These are phyloP conservation scores for Tuber indicum DNA, from an alignment of 495 filamentous ascomycete genomes.

Conservation along the genomic window DNA sequence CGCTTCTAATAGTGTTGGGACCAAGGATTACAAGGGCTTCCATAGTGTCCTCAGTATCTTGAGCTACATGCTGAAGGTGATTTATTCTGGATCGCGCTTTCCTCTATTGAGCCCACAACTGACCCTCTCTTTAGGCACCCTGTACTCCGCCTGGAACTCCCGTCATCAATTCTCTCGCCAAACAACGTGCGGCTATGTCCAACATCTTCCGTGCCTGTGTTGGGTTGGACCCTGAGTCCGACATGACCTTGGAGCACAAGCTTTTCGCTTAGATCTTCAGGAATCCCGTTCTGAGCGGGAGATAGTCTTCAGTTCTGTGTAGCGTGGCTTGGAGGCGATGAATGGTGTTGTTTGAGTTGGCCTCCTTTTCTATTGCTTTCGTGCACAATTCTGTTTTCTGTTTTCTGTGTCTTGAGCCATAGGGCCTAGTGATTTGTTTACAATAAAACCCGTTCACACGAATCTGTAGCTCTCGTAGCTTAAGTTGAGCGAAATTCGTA, in stretches of 20 bases:
- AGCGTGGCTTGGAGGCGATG: not conserved
- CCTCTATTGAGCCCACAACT: slow-evolving; percentile 4
- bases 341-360: not conserved
- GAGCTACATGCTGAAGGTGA: slow-evolving; percentile 95
- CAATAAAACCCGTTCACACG: not conserved
- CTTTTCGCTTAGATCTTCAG: slow-evolving; percentile 53
- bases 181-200: slow-evolving; percentile 88
- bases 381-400: not conserved
- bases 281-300: not conserved
- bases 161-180: slow-evolving; percentile 90
- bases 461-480: not conserved
- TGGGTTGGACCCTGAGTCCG: slow-evolving; percentile 92
- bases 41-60: slow-evolving; percentile 96
- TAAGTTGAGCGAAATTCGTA: not conserved
- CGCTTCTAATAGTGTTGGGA: slow-evolving; percentile 45
- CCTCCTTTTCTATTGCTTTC: not conserved
- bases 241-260: slow-evolving; percentile 99
- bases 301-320: not conserved
- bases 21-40: slow-evolving; percentile 79
- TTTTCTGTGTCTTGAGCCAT: not conserved
- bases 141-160: slow-evolving; percentile 92
- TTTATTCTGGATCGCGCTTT: slow-evolving; percentile 1
- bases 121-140: slow-evolving; percentile 53
- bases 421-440: not conserved
- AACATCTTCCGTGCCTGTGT: slow-evolving; percentile 99